These are phyloP conservation scores for Tuctoria greenei DNA, from an alignment of 176 grass and related monocot species.

Conservation along the genomic window DNA sequence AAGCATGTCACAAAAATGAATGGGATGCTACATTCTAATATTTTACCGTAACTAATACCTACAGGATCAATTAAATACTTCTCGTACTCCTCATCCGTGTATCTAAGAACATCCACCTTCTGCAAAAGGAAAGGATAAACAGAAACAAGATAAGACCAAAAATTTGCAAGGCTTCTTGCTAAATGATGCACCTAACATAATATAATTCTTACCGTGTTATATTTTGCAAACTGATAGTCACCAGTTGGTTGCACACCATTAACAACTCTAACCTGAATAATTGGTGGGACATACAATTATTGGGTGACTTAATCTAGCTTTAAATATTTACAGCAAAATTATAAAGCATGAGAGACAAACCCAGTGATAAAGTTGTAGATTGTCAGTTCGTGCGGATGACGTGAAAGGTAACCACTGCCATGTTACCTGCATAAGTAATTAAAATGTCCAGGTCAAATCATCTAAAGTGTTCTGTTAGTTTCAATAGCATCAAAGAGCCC, in stretches of 20 bases:
- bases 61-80: conserved; percentile 96
- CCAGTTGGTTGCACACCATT: conserved; percentile 81
- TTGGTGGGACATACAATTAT: conserved; percentile 3
- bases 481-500: conserved; percentile 3
- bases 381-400: conserved; percentile 79
- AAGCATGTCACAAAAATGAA: background rate
- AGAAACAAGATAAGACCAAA: conserved; percentile 21
- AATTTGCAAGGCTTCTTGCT: background rate
- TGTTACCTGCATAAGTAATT: conserved; percentile 62
- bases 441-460: conserved; percentile 16
- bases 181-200: conserved; percentile 2
- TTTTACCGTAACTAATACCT: conserved; percentile 48
- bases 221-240: conserved; percentile 95
- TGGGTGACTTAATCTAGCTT: conserved; percentile 8
- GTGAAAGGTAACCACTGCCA: conserved; percentile 97
- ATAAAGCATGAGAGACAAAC: conserved; percentile 48
- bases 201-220: conserved; percentile 68
- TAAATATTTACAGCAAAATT: conserved; percentile 22
- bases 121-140: conserved; percentile 49
- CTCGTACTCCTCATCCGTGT: conserved; percentile 94
- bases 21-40: conserved; percentile 9
- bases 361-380: conserved; percentile 90
- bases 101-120: conserved; percentile 85
- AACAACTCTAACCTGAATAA: conserved; percentile 80
- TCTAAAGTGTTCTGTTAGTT: background rate